These are phyloP conservation scores for Neonectria magnoliae DNA, from an alignment of 2,329 filamentous ascomycete genomes.

Conservation along the genomic window DNA sequence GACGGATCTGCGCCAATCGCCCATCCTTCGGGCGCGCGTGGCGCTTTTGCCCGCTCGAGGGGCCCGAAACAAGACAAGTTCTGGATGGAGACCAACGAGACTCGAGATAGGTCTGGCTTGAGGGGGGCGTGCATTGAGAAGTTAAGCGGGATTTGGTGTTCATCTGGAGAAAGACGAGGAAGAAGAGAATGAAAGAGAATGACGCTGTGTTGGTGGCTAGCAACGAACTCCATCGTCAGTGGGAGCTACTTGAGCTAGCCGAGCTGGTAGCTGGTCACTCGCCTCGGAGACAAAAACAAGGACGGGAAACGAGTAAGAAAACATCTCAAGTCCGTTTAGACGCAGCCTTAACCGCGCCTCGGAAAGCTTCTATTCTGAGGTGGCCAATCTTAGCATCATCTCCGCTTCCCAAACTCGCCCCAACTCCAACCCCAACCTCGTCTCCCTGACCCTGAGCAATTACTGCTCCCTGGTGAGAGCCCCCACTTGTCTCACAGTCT, in stretches of 20 bases:
- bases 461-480: constrained; percentile 8
- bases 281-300: constrained; percentile 9
- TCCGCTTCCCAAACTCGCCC: constrained; percentile 18
- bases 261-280: neutral
- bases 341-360: constrained; percentile 19
- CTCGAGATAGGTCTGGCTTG: neutral
- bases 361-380: constrained; percentile 36
- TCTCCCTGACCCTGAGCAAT: neutral
- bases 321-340: neutral
- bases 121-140: neutral
- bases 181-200: neutral
- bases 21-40: neutral
- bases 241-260: neutral
- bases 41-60: constrained; percentile 6
- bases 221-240: neutral
- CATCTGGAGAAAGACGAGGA: neutral
- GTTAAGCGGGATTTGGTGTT: neutral
- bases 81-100: constrained; percentile 6
- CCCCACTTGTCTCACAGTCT: constrained; percentile 25
- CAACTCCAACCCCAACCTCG: constrained; percentile 25
- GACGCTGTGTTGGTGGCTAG: neutral
- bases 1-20: constrained; percentile 13
- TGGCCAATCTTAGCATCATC: constrained; percentile 28
- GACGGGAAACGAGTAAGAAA: neutral
- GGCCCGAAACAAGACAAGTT: constrained; percentile 1